These are phyloP conservation scores for Xylariaceae sp. DNA, from an alignment of 2,329 filamentous ascomycete species.

Conservation along the genomic window DNA sequence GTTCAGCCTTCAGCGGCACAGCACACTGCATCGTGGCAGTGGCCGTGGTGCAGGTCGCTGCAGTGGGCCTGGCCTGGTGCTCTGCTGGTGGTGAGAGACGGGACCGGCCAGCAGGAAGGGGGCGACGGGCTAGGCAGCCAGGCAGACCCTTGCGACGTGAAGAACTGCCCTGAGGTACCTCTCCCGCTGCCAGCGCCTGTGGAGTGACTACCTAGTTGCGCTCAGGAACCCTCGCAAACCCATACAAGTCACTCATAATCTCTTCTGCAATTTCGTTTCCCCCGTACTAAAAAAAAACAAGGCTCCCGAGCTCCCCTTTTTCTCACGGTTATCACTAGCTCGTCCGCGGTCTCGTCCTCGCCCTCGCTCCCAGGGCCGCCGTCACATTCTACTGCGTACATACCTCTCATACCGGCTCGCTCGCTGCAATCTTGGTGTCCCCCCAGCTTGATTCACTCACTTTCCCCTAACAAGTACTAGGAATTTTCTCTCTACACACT, in stretches of 20 bases:
- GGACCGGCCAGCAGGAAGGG: too few species aligned
- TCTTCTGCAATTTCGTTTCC: slow-evolving; percentile 30
- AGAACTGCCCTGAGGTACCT: slow-evolving; percentile 4
- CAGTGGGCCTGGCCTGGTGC: too few species aligned
- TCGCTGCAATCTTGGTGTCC: slow-evolving; percentile 16
- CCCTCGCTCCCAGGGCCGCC: too few species aligned
- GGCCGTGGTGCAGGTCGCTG: too few species aligned
- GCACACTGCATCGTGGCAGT: too few species aligned
- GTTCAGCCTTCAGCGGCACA: too few species aligned
- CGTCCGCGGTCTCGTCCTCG: too few species aligned
- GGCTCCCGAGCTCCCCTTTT: slow-evolving; percentile 35
- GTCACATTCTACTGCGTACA: slow-evolving; percentile 6
- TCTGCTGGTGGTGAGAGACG: too few species aligned
- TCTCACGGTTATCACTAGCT: slow-evolving; percentile 22
- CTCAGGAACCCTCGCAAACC: too few species aligned
- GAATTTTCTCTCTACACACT: slow-evolving; percentile 14
- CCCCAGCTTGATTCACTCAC: slow-evolving; percentile 17
- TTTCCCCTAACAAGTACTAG: slow-evolving; percentile 21
- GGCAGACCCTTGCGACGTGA: too few species aligned
- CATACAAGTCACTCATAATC: slow-evolving; percentile 10
- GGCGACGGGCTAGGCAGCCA: too few species aligned
- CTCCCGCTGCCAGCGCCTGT: slow-evolving; percentile 10
- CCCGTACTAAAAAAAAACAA: slow-evolving; percentile 29
- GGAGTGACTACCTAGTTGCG: too few species aligned
- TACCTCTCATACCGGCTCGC: background rate